Base-by-base conservation (phyloP, 495 filamentous ascomycete species). In the Aspergillus taichungensis region DNA sequence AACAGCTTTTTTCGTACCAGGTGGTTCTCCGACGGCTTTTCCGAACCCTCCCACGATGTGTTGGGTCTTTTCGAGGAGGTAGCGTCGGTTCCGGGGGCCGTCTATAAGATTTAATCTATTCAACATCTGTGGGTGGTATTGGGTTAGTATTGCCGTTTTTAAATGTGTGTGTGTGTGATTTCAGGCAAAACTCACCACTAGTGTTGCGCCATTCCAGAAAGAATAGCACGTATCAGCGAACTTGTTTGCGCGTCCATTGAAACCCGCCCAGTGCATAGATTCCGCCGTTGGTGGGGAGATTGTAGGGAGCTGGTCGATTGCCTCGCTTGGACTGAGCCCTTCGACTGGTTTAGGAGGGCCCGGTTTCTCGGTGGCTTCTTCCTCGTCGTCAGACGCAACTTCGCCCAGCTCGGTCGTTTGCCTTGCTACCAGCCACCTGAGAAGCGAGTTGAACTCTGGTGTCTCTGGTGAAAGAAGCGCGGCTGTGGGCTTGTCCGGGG, bases 231-330 rank as follows among this genome's bases (percentile, higher is more conserved):
- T 97, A 65, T 98, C 92, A 13, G 83, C 81, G 9, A 78, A 61
- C 58, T 98, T 98, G 67, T 95, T 95, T 49, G 74, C 77, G 30
- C 92, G 79, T 35, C 92, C 92, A 54, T 91, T 94, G 59, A 94
- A 87, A 14, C 87, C 91, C 6, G 76, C 73, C 49, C 67, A 78
- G 37, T 59, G 71, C 61, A 72, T 65, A 51, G 51, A 60, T 34
- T 55, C 51, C 41, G 35, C 66, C 39, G 45, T 62, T 34, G 37
- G 63, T 34, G 47, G 45, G 40, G 52, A 36, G 40, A 78, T 51
- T 32, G 50, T 45, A 31, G 71, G 54, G 32, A 76, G 60, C 28
- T 55, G 53, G 10, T 47, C 51, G 13, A 69, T 43, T 34, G 45
- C 42, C 4, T 67, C 60, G 9, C 60, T 50, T 40, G 64, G 13